A percentile compares a stretch with the other conserved stretches of the same genome.
Evolutionary conservation across 2,329 filamentous ascomycete genomes (phyloP).

Genomic region (Zelopaecilomyces penicillatus): DNA sequence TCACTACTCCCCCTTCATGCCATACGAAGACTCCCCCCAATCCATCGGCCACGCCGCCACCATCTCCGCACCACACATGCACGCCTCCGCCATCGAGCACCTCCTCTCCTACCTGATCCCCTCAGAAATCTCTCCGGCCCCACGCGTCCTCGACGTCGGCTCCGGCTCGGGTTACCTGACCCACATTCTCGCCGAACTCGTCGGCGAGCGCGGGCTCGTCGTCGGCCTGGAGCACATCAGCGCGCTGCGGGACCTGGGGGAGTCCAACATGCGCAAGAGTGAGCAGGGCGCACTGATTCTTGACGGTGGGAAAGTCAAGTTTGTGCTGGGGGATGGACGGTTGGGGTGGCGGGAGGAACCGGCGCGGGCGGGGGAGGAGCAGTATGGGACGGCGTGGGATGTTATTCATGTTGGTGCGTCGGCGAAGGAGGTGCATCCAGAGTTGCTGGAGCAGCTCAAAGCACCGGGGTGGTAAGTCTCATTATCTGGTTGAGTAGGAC

Average conservation of each 20-base stretch:
- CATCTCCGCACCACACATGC: slow-evolving; percentile 55
- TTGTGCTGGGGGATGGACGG: slow-evolving; percentile 68
- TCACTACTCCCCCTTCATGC: slow-evolving; percentile 62
- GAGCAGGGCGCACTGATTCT: slow-evolving; percentile 51
- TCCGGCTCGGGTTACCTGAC: slow-evolving; percentile 78
- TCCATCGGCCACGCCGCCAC: slow-evolving; percentile 47
- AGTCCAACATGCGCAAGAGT: slow-evolving; percentile 58
- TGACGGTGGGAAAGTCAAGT: slow-evolving; percentile 55
- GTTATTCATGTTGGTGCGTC: slow-evolving; percentile 93
- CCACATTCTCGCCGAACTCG: slow-evolving; percentile 75
- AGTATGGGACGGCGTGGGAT: slow-evolving; percentile 60
- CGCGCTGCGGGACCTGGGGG: slow-evolving; percentile 53
- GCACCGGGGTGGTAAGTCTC: slow-evolving; percentile 56
- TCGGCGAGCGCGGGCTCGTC: slow-evolving; percentile 44
- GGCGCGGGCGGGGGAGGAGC: slow-evolving; percentile 34
- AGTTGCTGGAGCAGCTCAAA: slow-evolving; percentile 68
- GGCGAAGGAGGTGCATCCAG: slow-evolving; percentile 62
- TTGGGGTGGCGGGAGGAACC: slow-evolving; percentile 47
- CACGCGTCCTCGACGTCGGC: slow-evolving; percentile 63
- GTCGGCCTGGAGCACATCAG: slow-evolving; percentile 69
- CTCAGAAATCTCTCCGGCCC: slow-evolving; percentile 22
- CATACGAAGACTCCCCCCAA: slow-evolving; percentile 59
- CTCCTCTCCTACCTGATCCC: slow-evolving; percentile 38
- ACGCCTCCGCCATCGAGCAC: slow-evolving; percentile 44
- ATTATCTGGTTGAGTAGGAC: not conserved